Evolutionary conservation across 202 grass and related monocot genomes (phyloP), one percentile per base, ranked within the genome.

Genomic region (Zoysia matrella): DNA sequence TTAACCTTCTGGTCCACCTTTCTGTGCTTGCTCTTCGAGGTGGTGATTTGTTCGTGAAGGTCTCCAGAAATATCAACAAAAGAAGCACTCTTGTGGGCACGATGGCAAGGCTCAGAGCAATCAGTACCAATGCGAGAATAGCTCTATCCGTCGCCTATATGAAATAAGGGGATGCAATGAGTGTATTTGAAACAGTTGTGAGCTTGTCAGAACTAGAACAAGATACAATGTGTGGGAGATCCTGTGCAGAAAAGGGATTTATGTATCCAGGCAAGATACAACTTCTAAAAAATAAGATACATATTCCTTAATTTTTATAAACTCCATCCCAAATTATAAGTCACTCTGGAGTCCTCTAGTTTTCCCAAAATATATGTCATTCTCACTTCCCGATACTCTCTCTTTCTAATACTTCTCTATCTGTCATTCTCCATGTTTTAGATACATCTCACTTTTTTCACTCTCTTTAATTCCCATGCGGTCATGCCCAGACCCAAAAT

Each of bases 31-130:
- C 78, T 75, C 80, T 98, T 76, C 95, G 91, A 49, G 60, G 74
- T 18, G 95, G 90, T 54, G 92, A 95, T 41, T 88, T 73, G 61
- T 92, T 85, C 4, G 95, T 95, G 75, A 93, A 98, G 74, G 90
- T 74, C 84, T 93, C 95, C 79, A 95, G 86, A 88, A 98, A 95
- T 46, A 84, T 71, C 72, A 82, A 58, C 62, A 98, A 80, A 74
- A 87, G 7, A 39, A 93, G 72, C 45, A 95, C 8, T 74, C 80
- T 89, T 73, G 75, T 88, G 64, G 95, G 95, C 51, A 95, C 71
- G 60, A 95, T 78, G 13, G 82, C 90, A 64, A 95, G 69, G 41
- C 62, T 76, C 70, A 98, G 47, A 18, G 90, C 92, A 60, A 90
- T 90, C 71, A 87, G 43, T 76, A 95, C 54, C 82, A 93, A 57